Evolutionary conservation across 768 basidiomycete genomes (phyloP), one percentile per base, ranked within the genome.

Genomic region (Mycena vulgaris): DNA sequence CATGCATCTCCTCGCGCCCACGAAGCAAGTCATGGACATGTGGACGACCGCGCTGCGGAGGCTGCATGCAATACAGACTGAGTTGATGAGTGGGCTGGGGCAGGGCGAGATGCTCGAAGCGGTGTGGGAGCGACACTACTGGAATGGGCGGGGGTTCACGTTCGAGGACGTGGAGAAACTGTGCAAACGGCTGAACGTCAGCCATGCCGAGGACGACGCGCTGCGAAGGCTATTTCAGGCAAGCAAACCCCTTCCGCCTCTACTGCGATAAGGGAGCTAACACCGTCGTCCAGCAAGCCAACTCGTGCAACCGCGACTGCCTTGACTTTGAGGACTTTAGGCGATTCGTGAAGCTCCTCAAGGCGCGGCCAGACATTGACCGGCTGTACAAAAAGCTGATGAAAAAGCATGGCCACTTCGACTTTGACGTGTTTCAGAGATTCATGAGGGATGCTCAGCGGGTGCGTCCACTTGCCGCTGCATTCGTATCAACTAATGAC

Each of bases 251-350:
- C 45, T 5, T n/a, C 49, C 53, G 48, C 35, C 23, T 56, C 47
- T 66, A 25, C 25, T 27, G 11, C 23, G 37, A 55, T 63, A 37
- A 66, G 33, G 9, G 48, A 30, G 25, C 28, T 65, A 31, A 71
- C 48, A 19, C 33, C 5, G 28, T 5, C 37, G 57, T 58, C 5
- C 73, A 95, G 94, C 85, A 87, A 81, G 90, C 92, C 11, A 94
- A 96, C 78, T 78, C 80, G 3, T 79, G 86, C 57, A 79, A 81
- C 2, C 84, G 84, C 1, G 89, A 88, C 0, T 89, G 86, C 70
- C 88, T 98, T 35, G 90, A 95, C 77, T 96, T 95, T 75, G 70
- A 84, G 1, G 92, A 91, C 65, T 98, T 97, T 78, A 92, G 93
- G 72, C 84, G 82, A 16, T 95, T 99, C 69, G 93, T 97, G 71